Evolutionary conservation across 2,329 filamentous ascomycete genomes (phyloP).

Genomic region (Paecilomyces variotii): DNA sequence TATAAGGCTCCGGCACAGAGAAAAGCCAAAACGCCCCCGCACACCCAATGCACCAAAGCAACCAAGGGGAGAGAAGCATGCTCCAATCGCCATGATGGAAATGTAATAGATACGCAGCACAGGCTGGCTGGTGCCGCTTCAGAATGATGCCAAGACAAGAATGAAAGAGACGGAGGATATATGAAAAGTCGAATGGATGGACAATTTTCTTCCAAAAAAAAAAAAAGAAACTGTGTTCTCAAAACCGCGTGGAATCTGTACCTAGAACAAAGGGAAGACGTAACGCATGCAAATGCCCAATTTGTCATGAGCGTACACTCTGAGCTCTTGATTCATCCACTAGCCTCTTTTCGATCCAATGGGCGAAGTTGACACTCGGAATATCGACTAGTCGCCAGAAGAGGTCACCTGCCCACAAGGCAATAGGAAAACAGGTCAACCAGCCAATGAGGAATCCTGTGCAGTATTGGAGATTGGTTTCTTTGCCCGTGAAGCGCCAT

Average conservation of each 20-base stretch:
- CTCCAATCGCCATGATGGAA: background rate
- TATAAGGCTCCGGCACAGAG: background rate
- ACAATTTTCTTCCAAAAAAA: background rate
- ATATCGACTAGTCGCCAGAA: slow-evolving; percentile 52
- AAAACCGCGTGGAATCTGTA: background rate
- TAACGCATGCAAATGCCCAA: background rate
- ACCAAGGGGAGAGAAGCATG: slow-evolving; percentile 3
- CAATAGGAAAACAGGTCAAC: slow-evolving; percentile 29
- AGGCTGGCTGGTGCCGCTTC: background rate
- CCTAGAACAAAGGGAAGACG: background rate
- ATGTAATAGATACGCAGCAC: background rate
- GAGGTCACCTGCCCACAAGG: slow-evolving; percentile 51
- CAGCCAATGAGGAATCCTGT: slow-evolving; percentile 33
- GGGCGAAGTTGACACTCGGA: slow-evolving; percentile 43
- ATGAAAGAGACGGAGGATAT: background rate
- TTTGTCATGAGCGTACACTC: background rate
- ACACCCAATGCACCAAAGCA: slow-evolving; percentile 5
- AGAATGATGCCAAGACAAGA: background rate
- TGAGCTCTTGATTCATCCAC: background rate
- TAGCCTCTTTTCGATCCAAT: slow-evolving; percentile 38
- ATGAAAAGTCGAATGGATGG: background rate
- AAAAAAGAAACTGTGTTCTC: background rate
- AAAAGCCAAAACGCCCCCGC: slow-evolving; percentile 1
- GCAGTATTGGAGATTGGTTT: slow-evolving; percentile 31
- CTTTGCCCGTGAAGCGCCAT: slow-evolving; percentile 32